A percentile compares a stretch with the other conserved stretches of the same genome.
Conservation (phyloP, 2,329 filamentous ascomycete species). For the Ophiocordyceps camponoti-rufipedis region DNA sequence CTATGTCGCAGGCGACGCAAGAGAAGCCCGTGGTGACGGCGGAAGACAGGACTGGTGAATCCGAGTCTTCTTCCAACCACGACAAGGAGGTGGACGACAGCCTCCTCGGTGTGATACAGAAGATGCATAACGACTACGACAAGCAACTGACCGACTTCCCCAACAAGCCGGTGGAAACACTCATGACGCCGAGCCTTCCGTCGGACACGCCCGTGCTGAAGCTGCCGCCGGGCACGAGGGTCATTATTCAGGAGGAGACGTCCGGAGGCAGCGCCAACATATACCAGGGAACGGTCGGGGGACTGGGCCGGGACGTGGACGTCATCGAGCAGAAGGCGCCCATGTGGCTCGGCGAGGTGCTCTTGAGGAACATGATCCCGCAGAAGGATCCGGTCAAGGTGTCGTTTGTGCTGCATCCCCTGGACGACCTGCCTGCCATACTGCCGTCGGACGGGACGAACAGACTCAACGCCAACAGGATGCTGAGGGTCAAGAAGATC, state of each 20-base stretch:
- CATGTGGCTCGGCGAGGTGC: conserved; percentile 79
- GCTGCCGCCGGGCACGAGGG: conserved; percentile 45
- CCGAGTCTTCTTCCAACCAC: conserved; percentile 42
- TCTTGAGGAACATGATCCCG: conserved; percentile 67
- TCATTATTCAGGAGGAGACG: conserved; percentile 53
- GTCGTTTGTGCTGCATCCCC: conserved; percentile 77
- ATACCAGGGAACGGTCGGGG: conserved; percentile 74
- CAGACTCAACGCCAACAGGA: conserved; percentile 86
- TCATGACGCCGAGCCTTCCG: conserved; percentile 49
- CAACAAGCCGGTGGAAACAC: conserved; percentile 36
- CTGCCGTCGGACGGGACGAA: conserved; percentile 65
- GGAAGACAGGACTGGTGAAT: conserved; percentile 61
- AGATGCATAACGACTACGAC: conserved; percentile 56
- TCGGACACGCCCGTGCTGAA: conserved; percentile 63
- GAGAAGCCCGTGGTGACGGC: conserved; percentile 50
- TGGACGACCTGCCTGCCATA: conserved; percentile 57
- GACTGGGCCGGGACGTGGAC: conserved; percentile 59
- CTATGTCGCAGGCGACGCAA: conserved; percentile 36
- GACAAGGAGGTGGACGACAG: conserved; percentile 61
- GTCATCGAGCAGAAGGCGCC: conserved; percentile 72
- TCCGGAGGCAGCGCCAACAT: conserved; percentile 59
- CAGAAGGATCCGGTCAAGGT: conserved; percentile 89
- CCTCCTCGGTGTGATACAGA: conserved; percentile 54
- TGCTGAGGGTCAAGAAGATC: conserved; percentile 92
- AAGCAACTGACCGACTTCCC: conserved; percentile 40